These are phyloP conservation scores for Phytophthora pini DNA, from an alignment of 352 stramenopile genomes.

Conservation along the genomic window DNA sequence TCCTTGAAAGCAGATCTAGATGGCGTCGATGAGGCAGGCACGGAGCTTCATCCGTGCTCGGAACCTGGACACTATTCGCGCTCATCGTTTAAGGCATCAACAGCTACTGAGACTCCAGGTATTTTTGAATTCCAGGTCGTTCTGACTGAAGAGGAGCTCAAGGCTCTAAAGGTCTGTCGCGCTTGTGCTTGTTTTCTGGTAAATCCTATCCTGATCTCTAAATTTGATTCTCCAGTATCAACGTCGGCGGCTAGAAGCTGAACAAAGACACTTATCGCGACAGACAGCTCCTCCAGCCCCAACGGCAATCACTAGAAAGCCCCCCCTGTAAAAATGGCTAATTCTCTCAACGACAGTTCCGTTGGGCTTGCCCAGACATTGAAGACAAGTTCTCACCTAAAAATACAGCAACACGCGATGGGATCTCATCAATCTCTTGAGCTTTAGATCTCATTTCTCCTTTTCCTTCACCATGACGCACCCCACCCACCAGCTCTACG, in stretches of 20 bases:
- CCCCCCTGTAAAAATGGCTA: conserved; percentile 10
- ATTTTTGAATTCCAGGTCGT: conserved; percentile 67
- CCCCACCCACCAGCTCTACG: conserved; percentile 57
- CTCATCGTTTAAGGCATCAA: conserved; percentile 34
- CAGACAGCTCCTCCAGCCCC: conserved; percentile 20
- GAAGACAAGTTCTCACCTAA: conserved; percentile 23
- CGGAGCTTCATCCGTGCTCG: conserved; percentile 48
- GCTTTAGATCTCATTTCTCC: no score
- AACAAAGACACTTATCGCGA: conserved; percentile 59
- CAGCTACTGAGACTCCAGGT: neutral
- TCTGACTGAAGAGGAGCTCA: conserved; percentile 64
- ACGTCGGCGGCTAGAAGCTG: conserved; percentile 54
- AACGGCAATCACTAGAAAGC: conserved; percentile 15
- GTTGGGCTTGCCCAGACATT: conserved; percentile 23
- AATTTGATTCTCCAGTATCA: conserved; percentile 37
- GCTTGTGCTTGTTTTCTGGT: neutral
- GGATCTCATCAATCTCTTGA: conserved; percentile 4
- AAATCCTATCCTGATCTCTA: neutral
- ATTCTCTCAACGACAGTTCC: conserved; percentile 7
- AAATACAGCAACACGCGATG: conserved; percentile 24
- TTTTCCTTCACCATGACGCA: conserved; percentile 23
- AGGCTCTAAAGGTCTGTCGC: conserved; percentile 50
- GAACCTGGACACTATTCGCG: conserved; percentile 65
- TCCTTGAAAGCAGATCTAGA: conserved; percentile 35
- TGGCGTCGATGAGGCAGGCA: conserved; percentile 49